Evolutionary conservation across 805 yeast species (phyloP), one percentile per base, ranked within the genome.

Genomic region (Candida sakaeoensis): DNA sequence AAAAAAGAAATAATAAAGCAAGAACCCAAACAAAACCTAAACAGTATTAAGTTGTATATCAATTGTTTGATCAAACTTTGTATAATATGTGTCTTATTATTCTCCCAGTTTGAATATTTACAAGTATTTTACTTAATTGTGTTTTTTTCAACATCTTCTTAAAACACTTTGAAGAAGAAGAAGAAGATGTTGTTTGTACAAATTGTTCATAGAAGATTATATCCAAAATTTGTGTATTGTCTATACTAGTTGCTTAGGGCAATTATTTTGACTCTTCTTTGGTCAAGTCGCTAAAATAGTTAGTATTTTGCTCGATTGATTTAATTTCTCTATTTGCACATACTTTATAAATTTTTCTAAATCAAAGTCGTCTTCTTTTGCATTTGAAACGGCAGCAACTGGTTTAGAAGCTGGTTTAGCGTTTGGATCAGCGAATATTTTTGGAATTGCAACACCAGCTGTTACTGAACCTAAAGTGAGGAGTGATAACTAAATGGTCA

Each of bases 261-360:
- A 32, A 12, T 33, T 23, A 66, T 50, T 65, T 66, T 34, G 62
- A 35, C 49, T 65, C 72, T 46, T 67, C 72, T 50, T 65, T 67
- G 31, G 69, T 53, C 43, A 66, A 62, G 43, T 66, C 72, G 46
- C 72, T 67, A 45, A n/a, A 31, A 39, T 18, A 14, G 58, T 54
- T 53, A 54, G 54, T 53, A 24, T 13, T 3, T 18, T 8, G 3
- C 17, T 17, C 5, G 4, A 14, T 22, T 4, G 5, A 24, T 4
- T 10, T 16, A 14, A 21, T 5, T 27, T 4, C n/a, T n/a, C n/a
- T n/a, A n/a, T n/a, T 23, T 15, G 33, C 49, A 68, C 74, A 47
- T 63, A 68, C 74, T 53, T 63, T 42, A 68, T 49, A 50, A 66
- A 57, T 49, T 67, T 65, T 43, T 68, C 74, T 40, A 68, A 58